phyloP scores from a whole-genome alignment of 768 basidiomycete genomes.

The Hygrocybe punicea region DNA sequence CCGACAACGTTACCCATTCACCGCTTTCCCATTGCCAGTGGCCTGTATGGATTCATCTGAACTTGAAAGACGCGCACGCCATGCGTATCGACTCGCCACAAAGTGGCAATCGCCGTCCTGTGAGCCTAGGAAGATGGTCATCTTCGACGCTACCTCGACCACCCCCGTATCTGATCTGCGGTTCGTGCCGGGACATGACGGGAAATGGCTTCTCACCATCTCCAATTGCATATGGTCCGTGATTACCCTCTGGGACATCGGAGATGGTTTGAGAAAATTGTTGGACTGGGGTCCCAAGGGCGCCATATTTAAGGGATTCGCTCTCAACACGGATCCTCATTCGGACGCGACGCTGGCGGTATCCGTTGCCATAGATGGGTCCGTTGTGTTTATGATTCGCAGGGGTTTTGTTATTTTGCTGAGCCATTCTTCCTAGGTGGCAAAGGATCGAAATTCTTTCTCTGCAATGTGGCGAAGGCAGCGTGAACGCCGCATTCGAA shows the following conservation, averaged over 20 bases:
- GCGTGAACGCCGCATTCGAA: constrained; percentile 20
- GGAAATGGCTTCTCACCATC: constrained; percentile 48
- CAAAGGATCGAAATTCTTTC: constrained; percentile 35
- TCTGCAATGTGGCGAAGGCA: constrained; percentile 10
- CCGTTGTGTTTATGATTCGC: constrained; percentile 16
- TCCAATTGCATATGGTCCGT: constrained; percentile 62
- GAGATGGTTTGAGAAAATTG: constrained; percentile 24
- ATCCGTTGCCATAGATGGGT: constrained; percentile 48
- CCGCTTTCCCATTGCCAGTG: constrained; percentile 30
- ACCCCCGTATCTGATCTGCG: constrained; percentile 51
- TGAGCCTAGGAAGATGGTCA: constrained; percentile 14
- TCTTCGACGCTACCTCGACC: constrained; percentile 35
- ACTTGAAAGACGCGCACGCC: constrained; percentile 45
- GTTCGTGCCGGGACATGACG: constrained; percentile 47
- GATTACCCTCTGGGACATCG: constrained; percentile 52
- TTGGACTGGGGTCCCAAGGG: constrained; percentile 55
- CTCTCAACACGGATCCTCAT: constrained; percentile 44
- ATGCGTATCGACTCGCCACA: constrained; percentile 45
- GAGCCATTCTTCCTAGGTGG: constrained; percentile 23
- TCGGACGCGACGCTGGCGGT: constrained; percentile 52
- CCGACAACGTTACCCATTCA: constrained; percentile 49
- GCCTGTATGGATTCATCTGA: constrained; percentile 35
- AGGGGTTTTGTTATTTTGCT: constrained; percentile 1
- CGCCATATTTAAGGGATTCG: constrained; percentile 50
- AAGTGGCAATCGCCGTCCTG: constrained; percentile 42